A percentile compares a stretch with the other conserved stretches of the same genome.
These are phyloP conservation scores for Agrocybe pediades DNA, from an alignment of 768 basidiomycete genomes.

Conservation along the genomic window DNA sequence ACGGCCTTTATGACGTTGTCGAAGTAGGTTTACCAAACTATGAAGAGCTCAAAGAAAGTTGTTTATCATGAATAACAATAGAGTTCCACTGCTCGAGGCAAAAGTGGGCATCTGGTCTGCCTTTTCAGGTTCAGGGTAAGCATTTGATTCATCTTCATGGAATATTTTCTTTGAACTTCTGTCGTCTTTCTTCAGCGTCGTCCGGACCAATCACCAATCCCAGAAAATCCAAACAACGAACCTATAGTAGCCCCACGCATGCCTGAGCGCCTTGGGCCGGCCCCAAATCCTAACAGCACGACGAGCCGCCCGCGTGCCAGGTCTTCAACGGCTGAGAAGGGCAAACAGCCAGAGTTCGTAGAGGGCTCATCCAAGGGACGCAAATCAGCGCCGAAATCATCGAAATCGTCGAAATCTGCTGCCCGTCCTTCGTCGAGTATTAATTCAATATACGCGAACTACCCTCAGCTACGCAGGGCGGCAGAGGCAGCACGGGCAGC, in stretches of 20 bases:
- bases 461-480: neutral
- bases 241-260: neutral
- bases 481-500: too few relatives aligned
- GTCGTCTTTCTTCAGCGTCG: neutral
- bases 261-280: neutral
- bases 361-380: neutral
- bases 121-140: conserved; percentile 2
- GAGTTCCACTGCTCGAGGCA: neutral
- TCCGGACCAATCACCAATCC: neutral
- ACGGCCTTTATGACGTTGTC: neutral
- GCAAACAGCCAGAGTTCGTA: neutral
- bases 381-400: too few relatives aligned
- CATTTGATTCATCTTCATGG: neutral
- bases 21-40: neutral
- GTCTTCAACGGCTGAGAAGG: neutral
- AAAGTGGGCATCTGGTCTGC: conserved; percentile 2
- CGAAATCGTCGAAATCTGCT: too few relatives aligned
- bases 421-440: neutral
- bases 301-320: neutral
- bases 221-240: neutral
- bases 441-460: neutral
- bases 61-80: neutral
- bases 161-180: neutral
- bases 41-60: too few relatives aligned
- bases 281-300: neutral